A percentile compares a stretch with the other conserved stretches of the same genome.
These are phyloP conservation scores for Cynara cardunculus DNA, from an alignment of 129 eudicot genomes.

Conservation along the genomic window DNA sequence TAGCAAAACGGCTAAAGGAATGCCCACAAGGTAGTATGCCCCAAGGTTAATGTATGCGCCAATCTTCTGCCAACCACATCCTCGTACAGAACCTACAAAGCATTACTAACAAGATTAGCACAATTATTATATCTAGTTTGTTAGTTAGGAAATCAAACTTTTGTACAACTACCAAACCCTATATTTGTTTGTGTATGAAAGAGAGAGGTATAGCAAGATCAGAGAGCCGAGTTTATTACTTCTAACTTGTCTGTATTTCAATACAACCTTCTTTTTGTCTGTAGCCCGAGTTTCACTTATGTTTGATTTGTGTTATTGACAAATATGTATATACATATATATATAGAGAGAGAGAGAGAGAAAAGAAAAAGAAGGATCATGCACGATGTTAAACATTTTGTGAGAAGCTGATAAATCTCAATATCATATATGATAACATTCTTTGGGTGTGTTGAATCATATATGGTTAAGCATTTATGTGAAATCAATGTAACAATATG, in stretches of 20 bases:
- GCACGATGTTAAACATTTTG: too few relatives aligned
- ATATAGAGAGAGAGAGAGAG: too few relatives aligned
- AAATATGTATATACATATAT: too few relatives aligned
- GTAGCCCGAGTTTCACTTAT: not conserved
- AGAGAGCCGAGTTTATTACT: not conserved
- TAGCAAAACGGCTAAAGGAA: conserved; percentile 59
- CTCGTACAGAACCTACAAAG: conserved; percentile 50
- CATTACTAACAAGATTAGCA: not conserved
- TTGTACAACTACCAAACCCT: too few relatives aligned
- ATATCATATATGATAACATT: too few relatives aligned
- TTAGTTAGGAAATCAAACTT: too few relatives aligned
- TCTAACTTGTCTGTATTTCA: not conserved
- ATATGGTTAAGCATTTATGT: too few relatives aligned
- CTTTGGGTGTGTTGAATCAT: too few relatives aligned
- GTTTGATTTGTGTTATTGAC: not conserved
- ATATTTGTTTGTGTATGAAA: not conserved
- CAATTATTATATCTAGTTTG: not conserved
- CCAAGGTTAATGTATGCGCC: conserved; percentile 86
- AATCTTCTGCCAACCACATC: conserved; percentile 80
- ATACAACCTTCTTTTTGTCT: not conserved
- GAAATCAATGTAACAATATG: too few relatives aligned
- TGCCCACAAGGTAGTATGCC: conserved; percentile 78
- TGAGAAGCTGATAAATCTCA: too few relatives aligned
- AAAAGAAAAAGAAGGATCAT: too few relatives aligned
- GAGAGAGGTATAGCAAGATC: not conserved